Conservation (phyloP, 2,329 filamentous ascomycete species). For the Diaporthe citri region DNA sequence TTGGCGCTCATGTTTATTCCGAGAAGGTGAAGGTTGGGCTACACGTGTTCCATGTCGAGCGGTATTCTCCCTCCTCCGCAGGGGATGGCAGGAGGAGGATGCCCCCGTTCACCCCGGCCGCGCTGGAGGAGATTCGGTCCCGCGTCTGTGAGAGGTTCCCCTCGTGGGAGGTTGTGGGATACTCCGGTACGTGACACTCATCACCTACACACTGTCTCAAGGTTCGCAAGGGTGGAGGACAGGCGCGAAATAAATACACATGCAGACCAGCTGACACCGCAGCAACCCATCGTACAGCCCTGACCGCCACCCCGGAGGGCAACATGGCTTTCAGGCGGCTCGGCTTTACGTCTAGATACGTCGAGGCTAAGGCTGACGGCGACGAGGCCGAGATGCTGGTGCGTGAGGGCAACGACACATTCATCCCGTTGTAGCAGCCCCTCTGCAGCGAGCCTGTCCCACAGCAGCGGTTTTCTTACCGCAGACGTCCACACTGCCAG, state of each 20-base stretch:
- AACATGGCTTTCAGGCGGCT: slow-evolving; percentile 34
- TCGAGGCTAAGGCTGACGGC: slow-evolving; percentile 6
- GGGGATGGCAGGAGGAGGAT: background rate
- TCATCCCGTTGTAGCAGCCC: background rate
- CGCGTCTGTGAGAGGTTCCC: slow-evolving; percentile 1
- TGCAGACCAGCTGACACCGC: background rate
- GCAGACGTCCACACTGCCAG: background rate
- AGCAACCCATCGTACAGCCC: background rate
- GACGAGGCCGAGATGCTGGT: slow-evolving; percentile 33
- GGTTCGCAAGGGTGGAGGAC: too few relatives aligned
- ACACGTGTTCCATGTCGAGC: slow-evolving; percentile 38
- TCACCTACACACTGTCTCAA: background rate
- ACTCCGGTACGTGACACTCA: slow-evolving; percentile 26
- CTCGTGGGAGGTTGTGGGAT: slow-evolving; percentile 28
- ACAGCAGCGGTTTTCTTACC: background rate
- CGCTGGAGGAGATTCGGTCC: slow-evolving; percentile 31
- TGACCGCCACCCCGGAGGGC: slow-evolving; percentile 32
- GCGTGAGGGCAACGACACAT: slow-evolving; percentile 16
- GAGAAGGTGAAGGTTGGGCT: slow-evolving; percentile 22
- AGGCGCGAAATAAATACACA: too few relatives aligned
- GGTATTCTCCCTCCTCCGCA: background rate
- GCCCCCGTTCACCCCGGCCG: slow-evolving; percentile 10
- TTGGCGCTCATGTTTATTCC: too few relatives aligned
- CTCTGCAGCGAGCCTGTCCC: background rate
- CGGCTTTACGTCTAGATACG: slow-evolving; percentile 28